Percentiles rank a stretch among this genome's conserved stretches.
Conservation (phyloP, 306 rosid genomes). For the Quercus suber region DNA sequence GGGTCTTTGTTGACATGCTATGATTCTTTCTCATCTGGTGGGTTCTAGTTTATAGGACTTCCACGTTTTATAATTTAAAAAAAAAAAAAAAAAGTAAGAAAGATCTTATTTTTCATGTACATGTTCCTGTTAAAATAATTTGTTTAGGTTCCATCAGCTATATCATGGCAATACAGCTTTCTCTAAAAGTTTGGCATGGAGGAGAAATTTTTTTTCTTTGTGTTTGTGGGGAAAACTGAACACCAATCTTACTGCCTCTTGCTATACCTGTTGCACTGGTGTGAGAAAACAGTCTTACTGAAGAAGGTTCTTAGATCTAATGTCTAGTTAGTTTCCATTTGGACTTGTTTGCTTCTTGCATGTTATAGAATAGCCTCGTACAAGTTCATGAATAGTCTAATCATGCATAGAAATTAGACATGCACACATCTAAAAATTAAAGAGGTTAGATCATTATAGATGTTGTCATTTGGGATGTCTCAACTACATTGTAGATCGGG, state of each 20-base stretch:
- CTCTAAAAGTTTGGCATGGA: too few species aligned
- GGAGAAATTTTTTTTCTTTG: too few species aligned
- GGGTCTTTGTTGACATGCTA: too few species aligned
- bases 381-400: neutral
- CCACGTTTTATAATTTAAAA: too few species aligned
- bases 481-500: neutral
- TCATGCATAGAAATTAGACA: too few species aligned
- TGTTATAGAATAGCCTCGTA: neutral
- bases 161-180: too few species aligned
- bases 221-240: neutral
- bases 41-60: too few species aligned
- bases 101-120: too few species aligned
- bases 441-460: neutral
- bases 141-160: too few species aligned
- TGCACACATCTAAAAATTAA: neutral
- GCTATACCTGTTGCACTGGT: neutral
- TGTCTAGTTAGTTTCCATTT: neutral
- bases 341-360: neutral
- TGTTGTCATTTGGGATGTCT: neutral
- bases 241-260: too few species aligned
- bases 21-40: neutral
- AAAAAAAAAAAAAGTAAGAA: too few species aligned
- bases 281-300: neutral
- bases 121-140: too few species aligned
- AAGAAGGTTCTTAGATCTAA: neutral